A percentile compares a stretch with the other conserved stretches of the same genome.
phyloP scores from a whole-genome alignment of 768 basidiomycete species.

The Auriculariales sp. region DNA sequence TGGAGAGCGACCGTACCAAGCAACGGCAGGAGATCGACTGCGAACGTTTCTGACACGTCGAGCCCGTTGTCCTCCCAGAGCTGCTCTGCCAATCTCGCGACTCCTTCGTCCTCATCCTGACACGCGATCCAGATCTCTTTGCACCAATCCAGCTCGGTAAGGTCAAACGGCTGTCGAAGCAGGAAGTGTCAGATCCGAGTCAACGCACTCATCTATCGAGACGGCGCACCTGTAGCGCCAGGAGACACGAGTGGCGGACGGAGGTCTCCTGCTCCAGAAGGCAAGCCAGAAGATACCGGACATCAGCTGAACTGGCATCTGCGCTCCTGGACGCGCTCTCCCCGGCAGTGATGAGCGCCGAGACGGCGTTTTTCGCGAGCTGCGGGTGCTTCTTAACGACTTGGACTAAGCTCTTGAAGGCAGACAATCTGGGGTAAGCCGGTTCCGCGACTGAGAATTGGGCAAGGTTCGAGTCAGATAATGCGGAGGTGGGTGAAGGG shows the following conservation, averaged over 20 bases:
- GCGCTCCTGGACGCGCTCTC: slow-evolving; percentile 49
- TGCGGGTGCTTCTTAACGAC: slow-evolving; percentile 66
- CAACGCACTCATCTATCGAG: background rate
- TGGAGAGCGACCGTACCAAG: slow-evolving; percentile 37
- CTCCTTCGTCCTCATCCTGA: slow-evolving; percentile 85
- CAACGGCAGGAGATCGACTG: slow-evolving; percentile 43
- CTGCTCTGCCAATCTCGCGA: slow-evolving; percentile 61
- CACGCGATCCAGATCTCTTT: slow-evolving; percentile 76
- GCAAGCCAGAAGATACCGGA: slow-evolving; percentile 49
- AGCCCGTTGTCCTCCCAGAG: slow-evolving; percentile 95
- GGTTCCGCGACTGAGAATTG: slow-evolving; percentile 41
- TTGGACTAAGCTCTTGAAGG: slow-evolving; percentile 54
- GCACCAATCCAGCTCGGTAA: slow-evolving; percentile 91
- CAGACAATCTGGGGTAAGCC: slow-evolving; percentile 59
- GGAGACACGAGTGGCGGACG: slow-evolving; percentile 79
- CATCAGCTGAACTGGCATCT: slow-evolving; percentile 49
- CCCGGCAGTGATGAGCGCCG: slow-evolving; percentile 65
- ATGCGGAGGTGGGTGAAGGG: background rate
- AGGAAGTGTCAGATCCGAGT: background rate
- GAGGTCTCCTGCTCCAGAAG: slow-evolving; percentile 77
- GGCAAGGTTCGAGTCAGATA: slow-evolving; percentile 2
- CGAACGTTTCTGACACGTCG: slow-evolving; percentile 60
- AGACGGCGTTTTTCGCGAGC: slow-evolving; percentile 70
- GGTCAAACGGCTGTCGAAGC: slow-evolving; percentile 64
- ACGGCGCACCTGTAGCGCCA: slow-evolving; percentile 64